Evolutionary conservation across 129 eudicot species (phyloP), one percentile per base, ranked within the genome.

Genomic region (Oenanthe sinensis): DNA sequence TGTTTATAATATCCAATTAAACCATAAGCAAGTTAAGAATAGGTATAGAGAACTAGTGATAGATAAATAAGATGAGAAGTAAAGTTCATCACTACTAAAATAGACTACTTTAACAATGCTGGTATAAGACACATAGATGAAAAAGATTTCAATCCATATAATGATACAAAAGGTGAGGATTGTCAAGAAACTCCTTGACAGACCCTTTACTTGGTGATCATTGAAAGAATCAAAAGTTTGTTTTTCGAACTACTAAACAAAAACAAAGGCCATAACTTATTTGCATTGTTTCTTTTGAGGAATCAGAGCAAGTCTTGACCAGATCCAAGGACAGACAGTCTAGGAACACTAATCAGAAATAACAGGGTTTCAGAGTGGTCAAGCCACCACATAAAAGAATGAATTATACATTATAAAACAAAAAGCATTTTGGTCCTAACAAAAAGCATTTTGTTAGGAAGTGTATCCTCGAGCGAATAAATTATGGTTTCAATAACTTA

Each of bases 221-320:
- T n/a, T n/a, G 67, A 58, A 58, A 9, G 33, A 60, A 60, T 60
- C 68, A 60, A 60, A 60, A 60, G 68, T n/a, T 60, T n/a, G 16
- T 60, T 60, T 60, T 60, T 60, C 15, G 15, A 60, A n/a, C 15
- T 60, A n/a, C 68, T 60, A 60, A 67, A 67, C 72, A 4, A 36
- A 67, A 67, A 33, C 14, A 33, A 67, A 67, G 72, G 72, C 72
- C 22, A 33, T 11, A 67, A 67, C 12, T 30, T 1, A 33, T 67
- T 67, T 12, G 40, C 42, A 67, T 67, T 33, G 72, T 30, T 67
- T 67, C 39, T 67, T 67, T 67, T 26, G 40, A 67, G 72, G 72
- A 30, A 67, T 33, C 43, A 67, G 72, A 67, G 72, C 72, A 5
- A 30, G 72, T 67, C 72, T 67, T 67, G 72, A 67, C 72, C 72